Base-by-base conservation (phyloP, 2,329 filamentous ascomycete species). In the Proliferodiscus dingleyae region DNA sequence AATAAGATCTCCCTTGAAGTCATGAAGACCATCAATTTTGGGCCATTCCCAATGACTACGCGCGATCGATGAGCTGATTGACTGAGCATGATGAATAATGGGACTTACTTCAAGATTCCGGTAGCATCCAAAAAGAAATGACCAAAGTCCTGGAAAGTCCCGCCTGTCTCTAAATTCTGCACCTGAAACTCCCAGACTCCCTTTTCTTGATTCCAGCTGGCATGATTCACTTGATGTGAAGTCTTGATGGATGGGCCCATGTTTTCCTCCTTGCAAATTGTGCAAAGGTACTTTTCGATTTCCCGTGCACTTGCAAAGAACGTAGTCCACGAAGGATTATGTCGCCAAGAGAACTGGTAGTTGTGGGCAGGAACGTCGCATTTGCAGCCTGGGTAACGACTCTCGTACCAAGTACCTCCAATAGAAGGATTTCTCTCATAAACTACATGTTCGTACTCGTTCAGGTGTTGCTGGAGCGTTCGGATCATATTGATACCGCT, bases 311-410 rank as follows among this genome's bases (percentile, higher is more conserved):
- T 64, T 0, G 75, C 68, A 56, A 77, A 81, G 57, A 81, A 78
- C 45, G 73, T 71, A 15, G 71, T 70, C 79, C 80, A 84, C 30
- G 71, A 69, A 5, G 71, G 72, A 57, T 82, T 83, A 2, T 73
- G 75, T 44, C 73, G 70, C 72, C 75, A 82, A 2, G 76, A 75
- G 56, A 79, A 81, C 56, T 80, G 78, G 57, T 83, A 83, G 61
- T 76, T 80, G 63, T 81, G 78, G 9, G 56, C 49, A n/a, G 56
- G 75, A 23, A 79, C 69, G 58, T 79, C 77, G 56, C 75, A 80
- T 43, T 67, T 67, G 53, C 75, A 78, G 9, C 77, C 77, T 0
- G 77, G 77, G 49, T 81, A 81, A 16, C 70, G 66, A 55, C 79
- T 80, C 57, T 80, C 77, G 50, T 70, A 69, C 77, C 77, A 81